Evolutionary conservation across 257 asterid genomes (phyloP).

Genomic region (Forsythia suspensa): DNA sequence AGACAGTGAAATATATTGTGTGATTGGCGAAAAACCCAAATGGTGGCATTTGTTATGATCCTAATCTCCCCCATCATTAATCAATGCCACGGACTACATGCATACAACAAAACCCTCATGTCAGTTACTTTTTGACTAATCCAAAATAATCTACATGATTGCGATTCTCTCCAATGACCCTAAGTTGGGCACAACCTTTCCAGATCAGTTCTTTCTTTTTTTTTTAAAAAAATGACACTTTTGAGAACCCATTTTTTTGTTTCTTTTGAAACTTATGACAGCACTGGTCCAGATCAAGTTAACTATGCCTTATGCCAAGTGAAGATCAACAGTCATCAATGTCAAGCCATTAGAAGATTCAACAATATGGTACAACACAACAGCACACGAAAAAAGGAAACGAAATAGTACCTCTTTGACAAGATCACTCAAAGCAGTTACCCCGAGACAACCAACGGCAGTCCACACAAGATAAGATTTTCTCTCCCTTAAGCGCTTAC

Average conservation of each 20-base stretch:
- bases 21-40: slow-evolving; percentile 12
- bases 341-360: neutral
- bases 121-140: slow-evolving; percentile 10
- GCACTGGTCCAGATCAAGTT: slow-evolving; percentile 4
- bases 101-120: slow-evolving; percentile 21
- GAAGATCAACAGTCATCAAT: neutral
- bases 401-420: slow-evolving; percentile 63
- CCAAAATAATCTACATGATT: neutral
- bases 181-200: neutral
- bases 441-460: slow-evolving; percentile 88
- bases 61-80: slow-evolving; percentile 11
- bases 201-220: neutral
- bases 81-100: neutral
- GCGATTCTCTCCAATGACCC: neutral
- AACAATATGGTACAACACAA: neutral
- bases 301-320: slow-evolving; percentile 4
- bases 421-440: slow-evolving; percentile 78
- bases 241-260: too few species aligned
- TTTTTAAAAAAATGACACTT: too few species aligned
- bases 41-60: slow-evolving; percentile 1
- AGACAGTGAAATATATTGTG: slow-evolving; percentile 5
- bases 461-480: slow-evolving; percentile 81
- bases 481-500: slow-evolving; percentile 73
- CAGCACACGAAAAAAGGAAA: neutral
- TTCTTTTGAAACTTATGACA: neutral